These are phyloP conservation scores for Postia placenta DNA, from an alignment of 768 basidiomycete species.

Conservation along the genomic window DNA sequence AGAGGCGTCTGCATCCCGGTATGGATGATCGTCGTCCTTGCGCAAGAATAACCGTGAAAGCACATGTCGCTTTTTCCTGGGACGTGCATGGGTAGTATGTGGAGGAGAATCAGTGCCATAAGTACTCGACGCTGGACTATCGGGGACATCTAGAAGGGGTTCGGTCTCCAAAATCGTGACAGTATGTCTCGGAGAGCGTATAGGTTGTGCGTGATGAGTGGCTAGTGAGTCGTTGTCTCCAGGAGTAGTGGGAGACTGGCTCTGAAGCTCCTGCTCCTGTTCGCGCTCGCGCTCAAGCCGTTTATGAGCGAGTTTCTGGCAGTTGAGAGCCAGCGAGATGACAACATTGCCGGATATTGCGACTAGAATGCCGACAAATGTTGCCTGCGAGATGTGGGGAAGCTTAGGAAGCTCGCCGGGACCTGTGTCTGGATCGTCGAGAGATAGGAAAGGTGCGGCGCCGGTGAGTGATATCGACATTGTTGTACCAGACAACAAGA, in stretches of 20 bases:
- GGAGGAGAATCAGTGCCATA: background rate
- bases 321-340: conserved; percentile 85
- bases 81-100: background rate
- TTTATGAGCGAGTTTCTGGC: conserved; percentile 88
- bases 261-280: too few species aligned
- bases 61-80: background rate
- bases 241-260: background rate
- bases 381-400: conserved; percentile 48
- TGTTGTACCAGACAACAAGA: background rate
- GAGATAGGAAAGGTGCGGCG: background rate
- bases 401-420: conserved; percentile 32
- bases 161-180: conserved; percentile 15
- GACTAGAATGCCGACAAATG: conserved; percentile 73
- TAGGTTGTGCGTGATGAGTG: background rate
- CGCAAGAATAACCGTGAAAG: conserved; percentile 9
- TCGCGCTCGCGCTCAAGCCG: conserved; percentile 42
- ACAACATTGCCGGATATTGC: conserved; percentile 83
- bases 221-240: background rate
- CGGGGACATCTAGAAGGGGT: conserved; percentile 6
- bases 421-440: conserved; percentile 12
- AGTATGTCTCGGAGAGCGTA: conserved; percentile 1
- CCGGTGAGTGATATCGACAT: conserved; percentile 10
- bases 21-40: conserved; percentile 1
- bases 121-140: background rate
- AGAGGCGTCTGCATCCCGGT: conserved; percentile 8